phyloP scores from a whole-genome alignment of 257 asterid species.

The Pogostemon cablin region DNA sequence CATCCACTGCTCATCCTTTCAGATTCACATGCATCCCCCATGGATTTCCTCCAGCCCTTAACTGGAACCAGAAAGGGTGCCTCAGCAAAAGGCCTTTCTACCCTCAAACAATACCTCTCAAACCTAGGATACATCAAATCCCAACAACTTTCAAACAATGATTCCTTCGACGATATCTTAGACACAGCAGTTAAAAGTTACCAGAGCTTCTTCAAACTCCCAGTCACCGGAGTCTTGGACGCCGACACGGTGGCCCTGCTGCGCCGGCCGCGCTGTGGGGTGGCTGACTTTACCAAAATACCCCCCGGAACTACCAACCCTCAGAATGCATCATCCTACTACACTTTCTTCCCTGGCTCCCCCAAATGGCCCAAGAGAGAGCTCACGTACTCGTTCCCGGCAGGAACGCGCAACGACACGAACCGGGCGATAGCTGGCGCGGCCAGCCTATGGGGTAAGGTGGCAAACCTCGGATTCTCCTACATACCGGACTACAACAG shows the following conservation, averaged over 20 bases:
- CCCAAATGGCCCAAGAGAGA: slow-evolving; percentile 35
- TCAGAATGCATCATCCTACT: not conserved
- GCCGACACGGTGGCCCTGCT: slow-evolving; percentile 23
- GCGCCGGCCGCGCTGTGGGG: slow-evolving; percentile 35
- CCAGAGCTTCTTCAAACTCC: slow-evolving; percentile 33
- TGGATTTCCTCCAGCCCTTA: slow-evolving; percentile 25
- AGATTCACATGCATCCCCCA: not conserved
- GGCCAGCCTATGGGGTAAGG: slow-evolving; percentile 20
- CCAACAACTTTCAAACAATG: not conserved
- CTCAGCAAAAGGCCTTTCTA: slow-evolving; percentile 14
- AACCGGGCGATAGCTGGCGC: slow-evolving; percentile 10
- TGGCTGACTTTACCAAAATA: slow-evolving; percentile 17
- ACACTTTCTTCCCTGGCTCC: slow-evolving; percentile 26
- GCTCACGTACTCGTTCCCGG: slow-evolving; percentile 36
- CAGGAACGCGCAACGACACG: not conserved
- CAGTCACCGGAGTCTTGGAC: slow-evolving; percentile 26
- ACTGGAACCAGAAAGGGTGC: slow-evolving; percentile 26
- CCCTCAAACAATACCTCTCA: slow-evolving; percentile 28
- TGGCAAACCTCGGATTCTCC: slow-evolving; percentile 21
- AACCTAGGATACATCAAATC: slow-evolving; percentile 31
- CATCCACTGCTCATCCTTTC: not conserved
- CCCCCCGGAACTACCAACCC: not conserved
- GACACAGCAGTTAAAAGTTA: slow-evolving; percentile 26
- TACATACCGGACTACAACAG: slow-evolving; percentile 1
- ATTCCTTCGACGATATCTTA: slow-evolving; percentile 25